Percentiles rank a stretch among this genome's conserved stretches.
Evolutionary conservation across 768 basidiomycete genomes (phyloP).

Genomic region (Kwoniella shandongensis): DNA sequence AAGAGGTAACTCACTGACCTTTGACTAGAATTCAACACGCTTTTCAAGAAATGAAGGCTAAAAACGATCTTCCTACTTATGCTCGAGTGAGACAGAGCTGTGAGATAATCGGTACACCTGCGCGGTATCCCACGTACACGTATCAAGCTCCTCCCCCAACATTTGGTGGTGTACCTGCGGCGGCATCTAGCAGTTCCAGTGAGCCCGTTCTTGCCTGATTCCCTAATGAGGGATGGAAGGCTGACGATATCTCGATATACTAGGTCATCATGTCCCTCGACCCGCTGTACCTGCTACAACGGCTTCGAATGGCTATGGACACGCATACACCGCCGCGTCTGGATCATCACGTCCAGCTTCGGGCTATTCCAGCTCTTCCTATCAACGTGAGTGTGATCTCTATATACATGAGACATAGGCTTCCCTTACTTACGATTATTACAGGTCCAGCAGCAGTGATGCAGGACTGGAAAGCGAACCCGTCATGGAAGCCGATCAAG

Average conservation of each 20-base stretch:
- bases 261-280: neutral
- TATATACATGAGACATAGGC: too few relatives aligned
- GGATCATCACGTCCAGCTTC: neutral
- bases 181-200: neutral
- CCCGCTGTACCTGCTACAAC: neutral
- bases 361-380: neutral
- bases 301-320: neutral
- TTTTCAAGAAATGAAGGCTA: constrained; percentile 26
- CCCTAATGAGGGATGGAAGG: too few relatives aligned
- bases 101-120: constrained; percentile 26
- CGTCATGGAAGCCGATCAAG: constrained; percentile 50
- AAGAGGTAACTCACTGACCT: constrained; percentile 2
- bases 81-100: constrained; percentile 21
- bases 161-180: constrained; percentile 31
- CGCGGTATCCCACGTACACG: neutral
- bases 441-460: constrained; percentile 15
- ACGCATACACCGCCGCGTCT: neutral
- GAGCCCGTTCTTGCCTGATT: neutral
- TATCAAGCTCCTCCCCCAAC: constrained; percentile 26
- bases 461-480: constrained; percentile 46
- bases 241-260: too few relatives aligned
- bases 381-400: neutral
- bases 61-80: constrained; percentile 17
- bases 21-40: constrained; percentile 23
- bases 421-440: neutral